Conservation (phyloP, 306 rosid genomes). For the Cicer cuneatum region DNA sequence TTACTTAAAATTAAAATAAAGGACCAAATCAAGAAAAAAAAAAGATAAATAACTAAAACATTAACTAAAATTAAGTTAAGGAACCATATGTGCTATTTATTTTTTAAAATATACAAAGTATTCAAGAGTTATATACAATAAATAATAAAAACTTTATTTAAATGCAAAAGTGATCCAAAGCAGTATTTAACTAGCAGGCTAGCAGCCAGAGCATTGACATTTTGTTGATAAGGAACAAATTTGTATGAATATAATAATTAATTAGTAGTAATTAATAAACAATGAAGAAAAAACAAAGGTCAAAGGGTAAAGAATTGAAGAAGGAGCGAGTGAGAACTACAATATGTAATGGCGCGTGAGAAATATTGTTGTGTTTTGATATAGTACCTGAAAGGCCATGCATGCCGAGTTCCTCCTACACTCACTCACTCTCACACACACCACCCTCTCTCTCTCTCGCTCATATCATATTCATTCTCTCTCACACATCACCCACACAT, state of each 20-base stretch:
- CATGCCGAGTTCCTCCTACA: conserved; percentile 64
- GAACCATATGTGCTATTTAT: too few relatives aligned
- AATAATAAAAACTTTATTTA: too few relatives aligned
- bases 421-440: conserved; percentile 42
- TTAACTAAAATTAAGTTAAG: too few relatives aligned
- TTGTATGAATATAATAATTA: background rate
- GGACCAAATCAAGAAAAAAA: too few relatives aligned
- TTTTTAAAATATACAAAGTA: too few relatives aligned
- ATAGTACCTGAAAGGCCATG: conserved; percentile 60
- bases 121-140: too few relatives aligned
- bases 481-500: conserved; percentile 48
- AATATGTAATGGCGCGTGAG: conserved; percentile 43
- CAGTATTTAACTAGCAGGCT: too few relatives aligned
- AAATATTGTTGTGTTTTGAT: background rate
- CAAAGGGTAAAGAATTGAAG: background rate
- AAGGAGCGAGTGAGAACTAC: conserved; percentile 37
- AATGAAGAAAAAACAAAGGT: background rate
- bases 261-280: background rate
- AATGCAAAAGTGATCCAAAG: too few relatives aligned
- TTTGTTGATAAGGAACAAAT: conserved; percentile 15
- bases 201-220: background rate
- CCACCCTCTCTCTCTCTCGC: conserved; percentile 17
- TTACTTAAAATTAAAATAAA: too few relatives aligned
- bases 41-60: too few relatives aligned
- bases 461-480: conserved; percentile 27